Evolutionary conservation across 2,329 filamentous ascomycete species (phyloP).

Genomic region (Xylariaceae sp.): DNA sequence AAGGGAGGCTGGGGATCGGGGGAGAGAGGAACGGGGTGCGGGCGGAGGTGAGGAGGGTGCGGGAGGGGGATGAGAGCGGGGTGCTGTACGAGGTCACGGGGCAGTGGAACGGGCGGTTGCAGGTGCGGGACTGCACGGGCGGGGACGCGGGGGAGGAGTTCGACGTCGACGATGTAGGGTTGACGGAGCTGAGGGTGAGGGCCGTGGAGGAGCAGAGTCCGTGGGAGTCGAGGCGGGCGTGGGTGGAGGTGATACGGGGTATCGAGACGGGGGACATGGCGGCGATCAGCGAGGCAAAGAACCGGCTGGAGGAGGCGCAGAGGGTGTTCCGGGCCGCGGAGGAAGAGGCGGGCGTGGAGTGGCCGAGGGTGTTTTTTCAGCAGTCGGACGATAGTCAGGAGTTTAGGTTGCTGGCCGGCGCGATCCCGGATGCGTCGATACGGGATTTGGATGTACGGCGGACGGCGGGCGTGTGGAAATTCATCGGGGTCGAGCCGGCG

Average conservation of each 20-base stretch:
- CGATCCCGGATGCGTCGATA: conserved; percentile 12
- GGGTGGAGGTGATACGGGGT: conserved; percentile 13
- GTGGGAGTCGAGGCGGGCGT: conserved; percentile 22
- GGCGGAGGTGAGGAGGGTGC: conserved; percentile 15
- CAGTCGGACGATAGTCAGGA: conserved; percentile 6
- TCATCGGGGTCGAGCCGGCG: conserved; percentile 14
- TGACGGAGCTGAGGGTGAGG: conserved; percentile 6
- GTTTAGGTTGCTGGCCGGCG: conserved; percentile 14
- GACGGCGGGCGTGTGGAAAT: conserved; percentile 20
- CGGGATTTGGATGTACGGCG: conserved; percentile 6
- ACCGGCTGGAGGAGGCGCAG: conserved; percentile 19
- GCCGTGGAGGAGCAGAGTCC: conserved; percentile 14
- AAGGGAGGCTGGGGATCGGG: conserved; percentile 7
- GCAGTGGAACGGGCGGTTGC: conserved; percentile 22
- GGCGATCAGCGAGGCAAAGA: conserved; percentile 12
- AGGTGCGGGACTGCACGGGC: conserved; percentile 11
- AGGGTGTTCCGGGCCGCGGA: conserved; percentile 18
- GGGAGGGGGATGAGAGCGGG: conserved; percentile 4
- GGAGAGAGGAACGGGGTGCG: conserved; percentile 18
- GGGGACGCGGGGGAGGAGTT: conserved; percentile 13
- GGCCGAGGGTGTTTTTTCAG: conserved; percentile 21
- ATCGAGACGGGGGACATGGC: conserved; percentile 15
- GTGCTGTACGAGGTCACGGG: conserved; percentile 25
- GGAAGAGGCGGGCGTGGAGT: conserved; percentile 10
- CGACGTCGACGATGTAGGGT: conserved; percentile 14